Evolutionary conservation across 495 filamentous ascomycete species (phyloP), one percentile per base, ranked within the genome.

Genomic region (Tuber umbilicatum): DNA sequence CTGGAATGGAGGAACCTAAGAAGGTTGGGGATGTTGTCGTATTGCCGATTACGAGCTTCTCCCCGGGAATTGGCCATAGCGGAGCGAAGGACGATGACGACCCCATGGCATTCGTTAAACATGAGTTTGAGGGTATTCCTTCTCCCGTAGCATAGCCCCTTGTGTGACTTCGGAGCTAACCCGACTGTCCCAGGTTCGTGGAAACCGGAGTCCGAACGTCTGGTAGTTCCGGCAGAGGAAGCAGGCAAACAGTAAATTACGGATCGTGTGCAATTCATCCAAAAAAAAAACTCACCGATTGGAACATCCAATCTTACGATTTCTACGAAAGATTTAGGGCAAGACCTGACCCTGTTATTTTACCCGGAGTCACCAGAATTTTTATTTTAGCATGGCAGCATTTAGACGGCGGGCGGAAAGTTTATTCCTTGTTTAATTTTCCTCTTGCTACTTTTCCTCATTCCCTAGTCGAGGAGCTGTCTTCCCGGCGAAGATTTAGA

Each of bases 31-130:
- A 98, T 84, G 92, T 94, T n/a, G 88, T 97, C 27, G 89, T 98
- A 21, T 84, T 98, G 73, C 94, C 94, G 21, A 98, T 99, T 77
- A 99, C 95, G 3, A 96, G 93, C 84, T 99, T 99, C 85, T 97
- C 93, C 79, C 96, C 95, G 9, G 95, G 95, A 9, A 93, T 98
- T 47, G 88, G 91, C 76, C 93, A 96, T 81, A 98, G 97, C 93
- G 91, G 91, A 41, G 93, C 95, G n/a, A 90, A 89, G 75, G 94
- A 95, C 72, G 87, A 89, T 19, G 94, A 97, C 80, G 90, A 98
- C 81, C 93, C 94, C 9, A 95, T 98, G 93, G 95, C 95, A 5
- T 98, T 97, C 86, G 95, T 99, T 73, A 93, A 97, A 85, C 95
- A 99, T 84, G 90, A 94, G 68, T 99, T 99, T 85, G 93, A 94